phyloP scores from a whole-genome alignment of 2,329 filamentous ascomycete genomes.

The Trichoderma atroviride region DNA sequence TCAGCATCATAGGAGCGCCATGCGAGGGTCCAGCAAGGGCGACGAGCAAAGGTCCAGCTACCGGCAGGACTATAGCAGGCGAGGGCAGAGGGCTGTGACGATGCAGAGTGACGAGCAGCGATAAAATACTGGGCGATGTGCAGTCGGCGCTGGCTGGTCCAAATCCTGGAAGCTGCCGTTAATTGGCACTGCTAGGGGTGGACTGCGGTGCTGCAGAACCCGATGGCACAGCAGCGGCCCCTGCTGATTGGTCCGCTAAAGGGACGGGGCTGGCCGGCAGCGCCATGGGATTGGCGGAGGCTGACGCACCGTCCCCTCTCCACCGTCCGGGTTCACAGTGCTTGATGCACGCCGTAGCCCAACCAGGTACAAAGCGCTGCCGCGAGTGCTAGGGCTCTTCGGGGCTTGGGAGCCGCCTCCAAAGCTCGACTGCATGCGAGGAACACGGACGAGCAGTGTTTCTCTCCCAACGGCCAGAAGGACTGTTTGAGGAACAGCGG shows the following conservation, averaged over 20 bases:
- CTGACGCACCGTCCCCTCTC: slow-evolving; percentile 7
- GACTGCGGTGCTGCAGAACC: slow-evolving; percentile 21
- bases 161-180: slow-evolving; percentile 25
- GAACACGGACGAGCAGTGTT: too few relatives aligned
- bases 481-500: not conserved
- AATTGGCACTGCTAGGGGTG: slow-evolving; percentile 8
- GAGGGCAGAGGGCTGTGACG: not conserved
- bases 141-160: slow-evolving; percentile 2
- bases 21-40: slow-evolving; percentile 30
- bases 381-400: not conserved
- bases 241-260: slow-evolving; percentile 15
- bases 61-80: not conserved
- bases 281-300: slow-evolving; percentile 16
- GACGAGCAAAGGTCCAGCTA: slow-evolving; percentile 13
- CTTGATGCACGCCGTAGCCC: slow-evolving; percentile 1
- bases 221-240: slow-evolving; percentile 14
- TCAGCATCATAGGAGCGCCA: slow-evolving; percentile 40
- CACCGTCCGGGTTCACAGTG: slow-evolving; percentile 3
- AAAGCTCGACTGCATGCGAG: not conserved
- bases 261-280: slow-evolving; percentile 15
- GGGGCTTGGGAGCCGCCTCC: not conserved
- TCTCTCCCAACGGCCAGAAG: not conserved
- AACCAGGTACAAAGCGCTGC: not conserved
- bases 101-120: slow-evolving; percentile 13
- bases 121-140: slow-evolving; percentile 12